Conservation (phyloP, 1,139 yeast species). For the Scheffersomyces titani region DNA sequence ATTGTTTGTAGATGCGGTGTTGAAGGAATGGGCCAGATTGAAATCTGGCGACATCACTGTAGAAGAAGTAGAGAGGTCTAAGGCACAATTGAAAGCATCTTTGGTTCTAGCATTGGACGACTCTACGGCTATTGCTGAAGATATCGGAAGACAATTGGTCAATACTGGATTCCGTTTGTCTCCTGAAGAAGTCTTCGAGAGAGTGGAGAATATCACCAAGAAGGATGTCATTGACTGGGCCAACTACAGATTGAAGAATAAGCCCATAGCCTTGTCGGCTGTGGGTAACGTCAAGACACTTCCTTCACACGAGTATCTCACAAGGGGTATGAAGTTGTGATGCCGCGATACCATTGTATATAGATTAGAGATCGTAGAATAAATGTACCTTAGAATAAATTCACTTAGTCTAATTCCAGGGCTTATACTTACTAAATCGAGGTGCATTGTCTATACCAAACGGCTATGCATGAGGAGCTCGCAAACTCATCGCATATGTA, state of each 20-base stretch:
- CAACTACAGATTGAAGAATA: slow-evolving; percentile 71
- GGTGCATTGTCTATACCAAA: neutral
- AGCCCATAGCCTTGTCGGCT: slow-evolving; percentile 88
- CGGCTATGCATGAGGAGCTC: neutral
- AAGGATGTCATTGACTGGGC: slow-evolving; percentile 90
- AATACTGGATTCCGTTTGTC: slow-evolving; percentile 90
- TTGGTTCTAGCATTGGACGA: slow-evolving; percentile 87
- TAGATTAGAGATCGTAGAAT: neutral
- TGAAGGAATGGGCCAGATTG: slow-evolving; percentile 87
- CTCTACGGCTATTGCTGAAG: slow-evolving; percentile 95
- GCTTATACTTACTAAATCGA: neutral
- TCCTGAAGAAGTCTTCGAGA: slow-evolving; percentile 88
- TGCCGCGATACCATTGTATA: slow-evolving; percentile 3
- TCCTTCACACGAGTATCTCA: slow-evolving; percentile 58
- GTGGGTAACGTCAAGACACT: slow-evolving; percentile 74
- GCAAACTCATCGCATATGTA: too few species aligned
- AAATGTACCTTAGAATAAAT: neutral
- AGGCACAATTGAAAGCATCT: slow-evolving; percentile 92
- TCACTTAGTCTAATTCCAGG: neutral
- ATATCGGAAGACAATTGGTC: slow-evolving; percentile 94
- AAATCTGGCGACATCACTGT: slow-evolving; percentile 74
- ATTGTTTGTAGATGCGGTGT: slow-evolving; percentile 67
- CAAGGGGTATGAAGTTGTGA: slow-evolving; percentile 34
- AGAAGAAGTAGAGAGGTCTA: slow-evolving; percentile 90
- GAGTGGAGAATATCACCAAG: slow-evolving; percentile 77